Evolutionary conservation across 1,284 basidiomycete genomes (phyloP), one percentile per base, ranked within the genome.

Genomic region (Fomitopsis schrenkii): DNA sequence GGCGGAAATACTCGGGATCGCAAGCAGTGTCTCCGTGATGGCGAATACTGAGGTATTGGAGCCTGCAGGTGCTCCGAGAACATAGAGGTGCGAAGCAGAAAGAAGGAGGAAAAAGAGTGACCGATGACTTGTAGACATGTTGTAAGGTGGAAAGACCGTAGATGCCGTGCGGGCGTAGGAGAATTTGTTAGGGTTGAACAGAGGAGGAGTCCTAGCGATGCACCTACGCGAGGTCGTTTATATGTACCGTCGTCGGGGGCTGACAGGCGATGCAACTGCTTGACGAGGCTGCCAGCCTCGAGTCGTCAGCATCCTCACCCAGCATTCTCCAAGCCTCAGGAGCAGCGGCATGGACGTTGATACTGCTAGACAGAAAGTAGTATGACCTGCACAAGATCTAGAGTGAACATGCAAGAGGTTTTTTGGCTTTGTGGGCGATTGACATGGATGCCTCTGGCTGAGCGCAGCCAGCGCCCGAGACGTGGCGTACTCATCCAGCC

Each of bases 101-200:
- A 70, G 42, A 33, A 67, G 58, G 56, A 70, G 54, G 38, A 66
- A 52, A 12, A 70, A 57, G 58, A 70, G 59, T 61, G 67, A 64
- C 46, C 60, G 62, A 50, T 62, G 58, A 15, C 26, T 57, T 52
- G 57, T 33, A 28, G 38, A 61, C 60, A 67, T 54, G 36, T 59
- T 50, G 60, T 65, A 41, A 12, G 44, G 55, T 48, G 57, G 26
- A 62, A 63, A 22, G 62, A 61, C 36, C 35, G 62, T 56, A 42
- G 36, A 52, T 70, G 68, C 68, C 68, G 64, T 70, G 68, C 42
- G 68, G 68, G 68, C 68, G 67, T 68, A 59, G 19, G 55, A 48
- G 26, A 36, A 26, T 54, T 22, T 33, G 50, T 41, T 53, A 40
- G 4, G 15, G 59, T n/a, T 9, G 35, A 55, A 48, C 55, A 19